Evolutionary conservation across 2,329 filamentous ascomycete species (phyloP).

Genomic region (Penicillium sp.): DNA sequence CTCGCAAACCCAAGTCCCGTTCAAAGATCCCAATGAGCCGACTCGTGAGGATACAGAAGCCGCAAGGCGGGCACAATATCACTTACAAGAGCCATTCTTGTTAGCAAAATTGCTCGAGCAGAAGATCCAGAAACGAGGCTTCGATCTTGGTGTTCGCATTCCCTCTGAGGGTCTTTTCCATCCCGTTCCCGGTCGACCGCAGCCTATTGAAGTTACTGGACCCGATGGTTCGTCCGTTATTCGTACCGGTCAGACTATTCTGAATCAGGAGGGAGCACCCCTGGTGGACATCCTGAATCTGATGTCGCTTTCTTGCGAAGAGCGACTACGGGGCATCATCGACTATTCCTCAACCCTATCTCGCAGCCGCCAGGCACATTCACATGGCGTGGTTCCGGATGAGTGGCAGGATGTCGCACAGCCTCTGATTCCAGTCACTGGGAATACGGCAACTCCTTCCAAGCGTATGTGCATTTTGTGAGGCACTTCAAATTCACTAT

Average conservation of each 20-base stretch:
- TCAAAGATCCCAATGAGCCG: slow-evolving; percentile 65
- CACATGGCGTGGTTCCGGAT: slow-evolving; percentile 74
- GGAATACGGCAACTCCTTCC: slow-evolving; percentile 37
- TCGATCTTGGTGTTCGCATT: slow-evolving; percentile 59
- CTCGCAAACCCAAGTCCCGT: slow-evolving; percentile 64
- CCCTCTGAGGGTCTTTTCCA: slow-evolving; percentile 58
- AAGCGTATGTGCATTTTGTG: slow-evolving; percentile 38
- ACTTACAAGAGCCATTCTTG: slow-evolving; percentile 73
- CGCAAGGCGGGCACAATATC: slow-evolving; percentile 64
- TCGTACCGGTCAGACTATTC: slow-evolving; percentile 68
- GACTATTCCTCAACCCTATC: slow-evolving; percentile 75
- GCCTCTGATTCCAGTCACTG: slow-evolving; percentile 28
- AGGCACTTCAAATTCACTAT: neutral
- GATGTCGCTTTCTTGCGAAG: slow-evolving; percentile 78
- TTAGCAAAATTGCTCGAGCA: slow-evolving; percentile 60
- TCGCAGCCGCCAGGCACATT: slow-evolving; percentile 70
- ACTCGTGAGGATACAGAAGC: slow-evolving; percentile 63
- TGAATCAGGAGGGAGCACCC: slow-evolving; percentile 66
- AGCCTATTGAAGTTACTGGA: slow-evolving; percentile 53
- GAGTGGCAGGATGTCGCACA: slow-evolving; percentile 74
- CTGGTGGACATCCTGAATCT: slow-evolving; percentile 81
- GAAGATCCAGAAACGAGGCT: slow-evolving; percentile 57
- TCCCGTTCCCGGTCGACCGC: slow-evolving; percentile 43
- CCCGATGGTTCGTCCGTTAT: slow-evolving; percentile 64
- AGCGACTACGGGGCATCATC: slow-evolving; percentile 71